A percentile compares a stretch with the other conserved stretches of the same genome.
These are phyloP conservation scores for Perkinsus chesapeaki DNA, from an alignment of 169 alveolate species.

Conservation along the genomic window DNA sequence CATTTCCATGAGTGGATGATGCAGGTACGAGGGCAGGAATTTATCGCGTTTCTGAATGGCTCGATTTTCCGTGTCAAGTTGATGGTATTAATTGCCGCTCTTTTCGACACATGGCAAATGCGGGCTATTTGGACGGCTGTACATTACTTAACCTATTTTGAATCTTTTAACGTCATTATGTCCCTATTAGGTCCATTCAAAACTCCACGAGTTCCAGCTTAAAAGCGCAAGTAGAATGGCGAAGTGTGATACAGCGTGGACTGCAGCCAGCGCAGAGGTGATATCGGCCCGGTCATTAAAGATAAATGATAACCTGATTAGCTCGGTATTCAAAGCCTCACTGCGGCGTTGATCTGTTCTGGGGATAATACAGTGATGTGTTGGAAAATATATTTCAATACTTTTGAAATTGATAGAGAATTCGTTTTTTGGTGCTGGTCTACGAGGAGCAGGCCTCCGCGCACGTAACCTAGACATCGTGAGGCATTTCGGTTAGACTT, in stretches of 20 bases:
- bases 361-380: not conserved
- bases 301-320: not conserved
- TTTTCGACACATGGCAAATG: not conserved
- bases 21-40: constrained; percentile 36
- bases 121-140: not conserved
- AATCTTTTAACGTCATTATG: not conserved
- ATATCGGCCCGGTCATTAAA: not conserved
- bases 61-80: not conserved
- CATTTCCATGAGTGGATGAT: constrained; percentile 69
- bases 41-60: too few species aligned
- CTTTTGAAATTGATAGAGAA: too few species aligned
- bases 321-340: not conserved
- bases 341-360: not conserved
- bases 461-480: not conserved
- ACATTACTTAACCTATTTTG: not conserved
- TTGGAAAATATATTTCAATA: too few species aligned
- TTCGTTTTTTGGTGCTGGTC: too few species aligned
- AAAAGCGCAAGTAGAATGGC: not conserved
- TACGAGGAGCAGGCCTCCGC: not conserved
- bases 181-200: not conserved
- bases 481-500: not conserved
- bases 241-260: not conserved
- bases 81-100: not conserved
- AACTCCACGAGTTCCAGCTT: not conserved
- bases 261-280: not conserved